These are phyloP conservation scores for Ceratocystis cacaofunesta DNA, from an alignment of 2,329 filamentous ascomycete species.

Conservation along the genomic window DNA sequence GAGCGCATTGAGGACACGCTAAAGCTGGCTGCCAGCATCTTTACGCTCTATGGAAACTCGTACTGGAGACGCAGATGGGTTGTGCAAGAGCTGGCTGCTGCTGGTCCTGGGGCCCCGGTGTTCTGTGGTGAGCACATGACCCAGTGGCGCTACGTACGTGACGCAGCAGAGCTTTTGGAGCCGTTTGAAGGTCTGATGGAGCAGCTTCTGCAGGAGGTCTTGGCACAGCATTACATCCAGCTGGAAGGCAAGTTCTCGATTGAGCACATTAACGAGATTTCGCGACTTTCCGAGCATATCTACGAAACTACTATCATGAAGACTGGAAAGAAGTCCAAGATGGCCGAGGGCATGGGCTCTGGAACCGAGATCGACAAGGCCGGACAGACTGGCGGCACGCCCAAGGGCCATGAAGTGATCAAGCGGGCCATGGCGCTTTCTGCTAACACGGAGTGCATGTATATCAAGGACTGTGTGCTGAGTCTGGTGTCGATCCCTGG, in stretches of 20 bases:
- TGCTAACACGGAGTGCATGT: conserved; percentile 11
- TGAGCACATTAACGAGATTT: conserved; percentile 9
- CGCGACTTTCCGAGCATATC: conserved; percentile 4
- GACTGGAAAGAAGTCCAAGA: not conserved
- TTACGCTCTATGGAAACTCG: conserved; percentile 14
- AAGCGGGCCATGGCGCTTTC: conserved; percentile 8
- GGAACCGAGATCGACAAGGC: conserved; percentile 3
- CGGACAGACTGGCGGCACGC: not conserved
- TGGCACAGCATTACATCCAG: conserved; percentile 14
- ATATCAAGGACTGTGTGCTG: conserved; percentile 11
- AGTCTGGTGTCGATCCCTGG: conserved; percentile 11
- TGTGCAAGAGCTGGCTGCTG: conserved; percentile 11
- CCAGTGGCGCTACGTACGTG: conserved; percentile 15
- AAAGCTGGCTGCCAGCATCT: conserved; percentile 14
- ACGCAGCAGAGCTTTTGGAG: conserved; percentile 13
- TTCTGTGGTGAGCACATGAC: conserved; percentile 16
- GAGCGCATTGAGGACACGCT: conserved; percentile 12
- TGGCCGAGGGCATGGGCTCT: not conserved
- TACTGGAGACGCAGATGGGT: conserved; percentile 13
- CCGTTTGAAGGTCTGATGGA: conserved; percentile 12
- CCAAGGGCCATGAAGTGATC: not conserved
- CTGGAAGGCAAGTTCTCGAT: conserved; percentile 14
- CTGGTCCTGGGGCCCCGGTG: conserved; percentile 2
- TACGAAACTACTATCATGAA: conserved; percentile 5
- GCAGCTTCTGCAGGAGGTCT: conserved; percentile 13